Base-by-base conservation (phyloP, 192 early-diverging fungal genomes). In the Coemansia sp. region DNA sequence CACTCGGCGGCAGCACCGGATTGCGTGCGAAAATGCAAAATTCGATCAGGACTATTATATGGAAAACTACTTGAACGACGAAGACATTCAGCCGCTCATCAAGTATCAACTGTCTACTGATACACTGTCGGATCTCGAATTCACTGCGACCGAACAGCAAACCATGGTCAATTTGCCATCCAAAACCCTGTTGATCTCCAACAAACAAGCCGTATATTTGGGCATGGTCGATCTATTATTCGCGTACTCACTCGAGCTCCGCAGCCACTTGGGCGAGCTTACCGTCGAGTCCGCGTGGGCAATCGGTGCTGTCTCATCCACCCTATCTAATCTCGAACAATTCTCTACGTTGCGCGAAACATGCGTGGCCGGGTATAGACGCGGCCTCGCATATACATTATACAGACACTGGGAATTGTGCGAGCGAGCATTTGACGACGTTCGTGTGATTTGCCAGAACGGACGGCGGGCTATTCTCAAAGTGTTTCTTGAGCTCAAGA, bases 1-100 rank as follows among this genome's bases (percentile, higher is more conserved):
- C 17, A 54, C 67, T 28, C 82, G 95, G 14, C 82, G 88, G 2
- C 60, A 82, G 15, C 78, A 85, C 34, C 78, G 94, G 20, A 69
- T 91, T 5, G 76, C 82, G 5, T 68, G 68, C 1, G 95, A 99
- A 61, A 86, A 99, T 46, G 69, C 71, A 17, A 92, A 92, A 53
- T 99, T 99, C 79, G 91, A 97, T 66, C 87, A 89, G 22, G 95
- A 95, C 22, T 85, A 98, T 66, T 99, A 97, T 68, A 88, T 93
- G 84, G 88, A 75, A 42, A 93, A 98, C 82, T 94, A 86, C 74
- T 74, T 92, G 37, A 85, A 88, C 62, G 87, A 91, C 60, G 93
- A 94, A n/a, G 94, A 94, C 28, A 93, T 96, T n/a, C 68, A 85
- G 60, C 66, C 82, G 7, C 12, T 93, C n/a, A 75, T 94, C 12